These are phyloP conservation scores for Austropuccinia psidii DNA, from an alignment of 1,284 basidiomycete species.

Conservation along the genomic window DNA sequence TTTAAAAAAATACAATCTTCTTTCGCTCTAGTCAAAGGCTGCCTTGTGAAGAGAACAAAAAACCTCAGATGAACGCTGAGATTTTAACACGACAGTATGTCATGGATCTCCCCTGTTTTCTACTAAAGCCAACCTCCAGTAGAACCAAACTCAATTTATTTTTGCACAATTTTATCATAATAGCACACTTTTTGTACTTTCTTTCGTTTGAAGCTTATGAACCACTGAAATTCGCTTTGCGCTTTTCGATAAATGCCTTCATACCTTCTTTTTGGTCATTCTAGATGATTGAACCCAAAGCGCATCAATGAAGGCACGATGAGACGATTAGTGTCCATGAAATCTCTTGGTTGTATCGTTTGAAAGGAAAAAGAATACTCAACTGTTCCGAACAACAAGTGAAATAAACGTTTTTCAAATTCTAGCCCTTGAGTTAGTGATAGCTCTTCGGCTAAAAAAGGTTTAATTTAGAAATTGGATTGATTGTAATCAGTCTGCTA, in stretches of 20 bases:
- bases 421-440: constrained; percentile 72
- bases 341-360: background rate
- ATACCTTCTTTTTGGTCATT: constrained; percentile 98
- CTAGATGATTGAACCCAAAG: background rate
- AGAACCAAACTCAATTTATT: too few relatives aligned
- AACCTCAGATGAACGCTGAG: too few relatives aligned
- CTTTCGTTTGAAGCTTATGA: too few relatives aligned
- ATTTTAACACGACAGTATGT: too few relatives aligned
- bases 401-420: constrained; percentile 85
- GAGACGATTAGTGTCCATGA: background rate
- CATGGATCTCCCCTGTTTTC: too few relatives aligned
- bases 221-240: constrained; percentile 73
- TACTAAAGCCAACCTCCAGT: too few relatives aligned
- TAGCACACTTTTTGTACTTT: too few relatives aligned
- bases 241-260: constrained; percentile 95
- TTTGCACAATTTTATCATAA: too few relatives aligned
- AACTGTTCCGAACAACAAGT: constrained; percentile 77
- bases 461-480: background rate
- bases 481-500: background rate
- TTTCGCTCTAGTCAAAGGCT: too few relatives aligned
- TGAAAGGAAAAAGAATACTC: background rate
- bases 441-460: constrained; percentile 68
- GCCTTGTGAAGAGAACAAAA: too few relatives aligned
- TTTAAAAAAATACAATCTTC: too few relatives aligned
- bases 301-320: background rate